These are phyloP conservation scores for Cutaneotrichosporon dermatis DNA, from an alignment of 1,284 basidiomycete species.

Conservation along the genomic window DNA sequence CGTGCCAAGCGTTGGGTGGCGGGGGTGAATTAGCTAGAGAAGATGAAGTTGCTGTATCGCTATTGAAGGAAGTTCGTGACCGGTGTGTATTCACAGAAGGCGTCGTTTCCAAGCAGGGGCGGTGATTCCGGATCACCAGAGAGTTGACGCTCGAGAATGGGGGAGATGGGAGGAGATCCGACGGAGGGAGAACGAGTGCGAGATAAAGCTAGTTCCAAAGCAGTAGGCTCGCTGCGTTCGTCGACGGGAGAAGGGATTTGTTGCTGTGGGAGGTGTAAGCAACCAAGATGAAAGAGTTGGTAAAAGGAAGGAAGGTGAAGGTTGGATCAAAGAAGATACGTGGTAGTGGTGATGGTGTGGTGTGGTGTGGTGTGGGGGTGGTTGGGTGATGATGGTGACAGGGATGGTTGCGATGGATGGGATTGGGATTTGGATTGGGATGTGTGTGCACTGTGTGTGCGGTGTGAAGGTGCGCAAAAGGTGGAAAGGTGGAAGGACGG, in stretches of 20 bases:
- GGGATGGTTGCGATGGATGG: no score
- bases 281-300: neutral
- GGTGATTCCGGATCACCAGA: slow-evolving; percentile 41
- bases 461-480: neutral
- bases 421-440: no score
- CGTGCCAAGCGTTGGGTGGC: slow-evolving; percentile 5
- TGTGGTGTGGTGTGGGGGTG: neutral
- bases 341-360: neutral
- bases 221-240: slow-evolving; percentile 8
- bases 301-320: neutral
- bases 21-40: neutral
- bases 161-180: slow-evolving; percentile 8
- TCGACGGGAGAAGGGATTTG: slow-evolving; percentile 14
- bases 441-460: no score
- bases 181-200: slow-evolving; percentile 17
- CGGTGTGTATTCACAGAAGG: slow-evolving; percentile 5
- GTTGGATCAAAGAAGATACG: neutral
- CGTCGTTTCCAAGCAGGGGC: slow-evolving; percentile 45
- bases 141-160: slow-evolving; percentile 27
- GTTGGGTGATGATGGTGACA: neutral
- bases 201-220: slow-evolving; percentile 11
- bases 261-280: slow-evolving; percentile 16
- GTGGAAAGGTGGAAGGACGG: no score
- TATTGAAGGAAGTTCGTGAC: neutral
- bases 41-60: neutral